Percentiles rank a stretch among this genome's conserved stretches.
These are phyloP conservation scores for Drechslerella coelobrocha DNA, from an alignment of 2,329 filamentous ascomycete species.

Conservation along the genomic window DNA sequence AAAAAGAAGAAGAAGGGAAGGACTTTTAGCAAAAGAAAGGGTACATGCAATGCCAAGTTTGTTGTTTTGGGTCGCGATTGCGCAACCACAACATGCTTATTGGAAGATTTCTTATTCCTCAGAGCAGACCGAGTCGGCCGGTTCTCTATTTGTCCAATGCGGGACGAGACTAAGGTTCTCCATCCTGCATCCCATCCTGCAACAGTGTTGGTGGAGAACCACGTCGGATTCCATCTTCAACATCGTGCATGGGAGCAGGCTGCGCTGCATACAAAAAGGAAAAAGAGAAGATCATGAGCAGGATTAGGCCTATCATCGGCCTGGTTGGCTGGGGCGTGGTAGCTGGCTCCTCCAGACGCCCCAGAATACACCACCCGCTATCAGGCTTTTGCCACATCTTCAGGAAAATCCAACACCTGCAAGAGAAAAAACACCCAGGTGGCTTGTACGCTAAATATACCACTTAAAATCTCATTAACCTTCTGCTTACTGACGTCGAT, in stretches of 20 bases:
- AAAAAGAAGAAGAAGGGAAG: too few species aligned
- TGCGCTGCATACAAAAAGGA: neutral
- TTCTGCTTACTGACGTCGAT: constrained; percentile 3
- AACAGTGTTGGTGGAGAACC: constrained; percentile 32
- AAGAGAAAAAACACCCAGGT: neutral
- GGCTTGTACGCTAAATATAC: neutral
- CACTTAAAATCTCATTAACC: too few species aligned
- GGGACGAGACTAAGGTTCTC: neutral
- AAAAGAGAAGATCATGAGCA: neutral
- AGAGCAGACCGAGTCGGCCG: constrained; percentile 33
- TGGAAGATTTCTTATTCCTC: constrained; percentile 30
- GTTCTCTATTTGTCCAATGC: neutral
- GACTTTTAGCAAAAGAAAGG: too few species aligned
- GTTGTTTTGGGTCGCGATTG: constrained; percentile 44
- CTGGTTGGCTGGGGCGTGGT: neutral
- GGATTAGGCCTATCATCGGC: neutral
- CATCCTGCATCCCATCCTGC: constrained; percentile 23
- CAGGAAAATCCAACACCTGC: constrained; percentile 9
- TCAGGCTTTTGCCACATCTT: constrained; percentile 52
- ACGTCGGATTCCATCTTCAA: constrained; percentile 24
- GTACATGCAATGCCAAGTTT: constrained; percentile 25
- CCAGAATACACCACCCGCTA: neutral
- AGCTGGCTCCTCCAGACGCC: constrained; percentile 2
- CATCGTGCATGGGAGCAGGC: constrained; percentile 21
- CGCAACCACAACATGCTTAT: constrained; percentile 43